A percentile compares a stretch with the other conserved stretches of the same genome.
Conservation (phyloP, 2,329 filamentous ascomycete genomes). For the Aspergillus transmontanensis region DNA sequence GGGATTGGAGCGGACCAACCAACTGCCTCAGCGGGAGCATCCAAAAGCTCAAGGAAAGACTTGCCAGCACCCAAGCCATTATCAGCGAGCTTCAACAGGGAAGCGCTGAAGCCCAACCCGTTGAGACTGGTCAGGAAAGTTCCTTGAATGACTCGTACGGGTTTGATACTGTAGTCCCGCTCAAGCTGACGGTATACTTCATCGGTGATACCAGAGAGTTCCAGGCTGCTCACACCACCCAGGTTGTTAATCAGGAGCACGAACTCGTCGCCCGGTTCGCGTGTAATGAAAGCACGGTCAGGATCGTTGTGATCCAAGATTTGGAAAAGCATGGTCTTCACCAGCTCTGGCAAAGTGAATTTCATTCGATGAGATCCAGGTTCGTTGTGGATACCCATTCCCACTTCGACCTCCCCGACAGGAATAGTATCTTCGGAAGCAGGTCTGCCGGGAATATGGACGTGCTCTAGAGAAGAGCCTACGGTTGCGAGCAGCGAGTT, state of each 20-base stretch:
- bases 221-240: conserved; percentile 67
- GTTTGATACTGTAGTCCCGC: conserved; percentile 60
- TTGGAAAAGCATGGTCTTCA: conserved; percentile 66
- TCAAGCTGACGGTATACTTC: conserved; percentile 66
- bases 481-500: conserved; percentile 81
- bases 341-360: conserved; percentile 52
- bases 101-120: conserved; percentile 71
- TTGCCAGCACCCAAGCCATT: conserved; percentile 57
- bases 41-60: conserved; percentile 66
- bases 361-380: conserved; percentile 56
- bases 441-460: conserved; percentile 84
- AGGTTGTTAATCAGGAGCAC: conserved; percentile 71
- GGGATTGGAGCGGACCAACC: conserved; percentile 67
- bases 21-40: conserved; percentile 67
- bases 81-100: conserved; percentile 64
- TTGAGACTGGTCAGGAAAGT: conserved; percentile 75
- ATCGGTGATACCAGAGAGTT: conserved; percentile 68
- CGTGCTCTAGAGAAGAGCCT: conserved; percentile 81
- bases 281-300: conserved; percentile 64
- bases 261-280: conserved; percentile 60
- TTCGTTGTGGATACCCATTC: conserved; percentile 75
- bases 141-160: conserved; percentile 63
- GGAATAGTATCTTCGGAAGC: conserved; percentile 55
- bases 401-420: conserved; percentile 64
- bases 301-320: conserved; percentile 64